Base-by-base conservation (phyloP, 2,329 filamentous ascomycete genomes). In the Xylaria sp. region DNA sequence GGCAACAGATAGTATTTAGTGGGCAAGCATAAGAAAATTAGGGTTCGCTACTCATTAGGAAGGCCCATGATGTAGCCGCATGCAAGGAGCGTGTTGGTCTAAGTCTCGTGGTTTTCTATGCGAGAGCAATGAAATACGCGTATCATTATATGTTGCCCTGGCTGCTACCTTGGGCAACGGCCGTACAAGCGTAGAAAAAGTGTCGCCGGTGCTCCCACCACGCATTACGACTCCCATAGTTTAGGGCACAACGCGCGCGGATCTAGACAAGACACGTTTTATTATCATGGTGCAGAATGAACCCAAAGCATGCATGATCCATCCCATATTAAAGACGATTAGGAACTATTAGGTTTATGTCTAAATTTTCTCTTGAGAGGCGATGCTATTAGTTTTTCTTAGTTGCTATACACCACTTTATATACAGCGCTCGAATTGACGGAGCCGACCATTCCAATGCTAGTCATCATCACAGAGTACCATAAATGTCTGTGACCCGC, bases 321-420 rank as follows among this genome's bases (percentile, higher is more conserved):
- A 16, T 9, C 18, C 9, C 5, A 16, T 9, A 16, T 25, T 1
- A 2, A 57, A 18, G 8, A 18, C 5, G 4, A 13, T 18, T 16
- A 58, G 12, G 37, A 25, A 42, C 27, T 58, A 21, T 5, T 18
- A 4, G 21, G 10, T 1, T 27, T 47, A 6, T 42, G 37, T 60
- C 23, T 42, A 25, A 32, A 40, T 61, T 58, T 60, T 66, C 55
- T 75, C 71, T 77, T 84, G 86, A 88, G 86, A 82, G 85, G 86
- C 84, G 86, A 88, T 84, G 81, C 85, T 80, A 86, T 87, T 87
- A 86, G 82, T 78, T 78, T 81, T 81, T 79, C 77, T 81, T 79
- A 79, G 75, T 75, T 77, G 66, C 25, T 68, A 60, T 70, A 74
- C 63, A 71, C 70, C 68, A 65, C 61, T 79, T 79, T 81, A 84